Evolutionary conservation across 805 yeast species (phyloP), one percentile per base, ranked within the genome.

Genomic region (Metschnikowia dekortorum): DNA sequence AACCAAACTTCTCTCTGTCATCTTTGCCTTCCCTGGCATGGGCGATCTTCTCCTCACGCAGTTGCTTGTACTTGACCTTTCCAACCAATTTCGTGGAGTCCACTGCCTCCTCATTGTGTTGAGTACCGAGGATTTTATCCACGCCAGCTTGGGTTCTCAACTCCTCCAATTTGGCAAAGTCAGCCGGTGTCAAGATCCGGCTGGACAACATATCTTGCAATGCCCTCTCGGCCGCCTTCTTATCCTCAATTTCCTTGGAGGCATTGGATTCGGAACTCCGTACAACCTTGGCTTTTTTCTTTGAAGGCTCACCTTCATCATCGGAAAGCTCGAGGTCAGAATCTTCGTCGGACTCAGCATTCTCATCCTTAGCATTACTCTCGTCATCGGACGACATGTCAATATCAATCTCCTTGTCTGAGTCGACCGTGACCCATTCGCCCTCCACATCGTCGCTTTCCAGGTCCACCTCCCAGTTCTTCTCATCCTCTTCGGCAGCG

Each of bases 151-250:
- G 84, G 14, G 82, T 76, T 62, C 83, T 81, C 60, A 94, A 79
- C 68, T 94, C 97, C 62, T 92, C 92, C 61, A 94, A 77, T 70
- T 92, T 92, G 54, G 96, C 96, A 65, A 91, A 94, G 74, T 94
- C 99, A 0, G 98, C 97, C 22, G 99, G 99, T 0, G 99, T 94
- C 59, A 94, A 78, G 53, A 94, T 86, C 59, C 87, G 82, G 44
- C 82, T 79, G n/a, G 87, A 78, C 36, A 84, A 86, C 56, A 89
- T 57, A 50, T 82, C 82, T 49, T 75, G 71, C 73, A 68, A 69
- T 18, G 67, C 67, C 48, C 60, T 54, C 41, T 68, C 66, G 22
- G 57, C 52, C 67, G 69, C 37, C 13, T 44, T 39, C 40, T 35
- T 35, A 10, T 34, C 35, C 18, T 35, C 46, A 5, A 28, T 44